These are phyloP conservation scores for Colletotrichum ledebouriae DNA, from an alignment of 2,329 filamentous ascomycete genomes.

Conservation along the genomic window DNA sequence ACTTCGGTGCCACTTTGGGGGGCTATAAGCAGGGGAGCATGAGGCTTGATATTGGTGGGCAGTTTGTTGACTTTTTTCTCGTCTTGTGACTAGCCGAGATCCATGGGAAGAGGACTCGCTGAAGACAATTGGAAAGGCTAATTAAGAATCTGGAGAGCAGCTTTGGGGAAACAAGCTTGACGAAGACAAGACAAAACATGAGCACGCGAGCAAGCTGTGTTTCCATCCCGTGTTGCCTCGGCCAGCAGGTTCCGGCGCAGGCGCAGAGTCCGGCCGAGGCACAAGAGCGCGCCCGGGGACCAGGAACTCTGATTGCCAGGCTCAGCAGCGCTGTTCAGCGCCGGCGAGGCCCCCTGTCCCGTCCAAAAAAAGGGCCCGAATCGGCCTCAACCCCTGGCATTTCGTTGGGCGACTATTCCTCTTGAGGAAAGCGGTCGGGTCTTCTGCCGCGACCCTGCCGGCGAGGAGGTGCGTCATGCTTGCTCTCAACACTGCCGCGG, in stretches of 20 bases:
- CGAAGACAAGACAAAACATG: neutral
- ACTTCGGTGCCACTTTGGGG: constrained; percentile 10
- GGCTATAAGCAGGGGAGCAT: neutral
- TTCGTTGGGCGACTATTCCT: constrained; percentile 42
- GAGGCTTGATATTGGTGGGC: constrained; percentile 10
- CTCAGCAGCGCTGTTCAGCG: neutral
- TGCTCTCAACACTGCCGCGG: constrained; percentile 36
- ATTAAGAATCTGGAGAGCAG: neutral
- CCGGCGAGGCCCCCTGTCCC: neutral
- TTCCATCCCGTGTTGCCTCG: constrained; percentile 33
- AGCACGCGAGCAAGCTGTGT: neutral
- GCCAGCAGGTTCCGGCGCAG: neutral
- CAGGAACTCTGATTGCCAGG: neutral
- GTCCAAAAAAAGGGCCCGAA: constrained; percentile 1
- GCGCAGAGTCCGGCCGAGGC: constrained; percentile 40
- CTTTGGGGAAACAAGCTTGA: neutral
- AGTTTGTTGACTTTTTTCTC: constrained; percentile 28
- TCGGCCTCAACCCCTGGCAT: constrained; percentile 43
- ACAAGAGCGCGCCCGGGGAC: too few species aligned
- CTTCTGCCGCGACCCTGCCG: constrained; percentile 30
- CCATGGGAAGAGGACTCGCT: neutral
- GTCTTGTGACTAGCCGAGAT: constrained; percentile 28
- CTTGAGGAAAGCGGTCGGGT: constrained; percentile 18
- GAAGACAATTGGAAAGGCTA: neutral
- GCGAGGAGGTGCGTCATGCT: constrained; percentile 40